Evolutionary conservation across 2,329 filamentous ascomycete species (phyloP).

Genomic region (Colletotrichum acutatum): DNA sequence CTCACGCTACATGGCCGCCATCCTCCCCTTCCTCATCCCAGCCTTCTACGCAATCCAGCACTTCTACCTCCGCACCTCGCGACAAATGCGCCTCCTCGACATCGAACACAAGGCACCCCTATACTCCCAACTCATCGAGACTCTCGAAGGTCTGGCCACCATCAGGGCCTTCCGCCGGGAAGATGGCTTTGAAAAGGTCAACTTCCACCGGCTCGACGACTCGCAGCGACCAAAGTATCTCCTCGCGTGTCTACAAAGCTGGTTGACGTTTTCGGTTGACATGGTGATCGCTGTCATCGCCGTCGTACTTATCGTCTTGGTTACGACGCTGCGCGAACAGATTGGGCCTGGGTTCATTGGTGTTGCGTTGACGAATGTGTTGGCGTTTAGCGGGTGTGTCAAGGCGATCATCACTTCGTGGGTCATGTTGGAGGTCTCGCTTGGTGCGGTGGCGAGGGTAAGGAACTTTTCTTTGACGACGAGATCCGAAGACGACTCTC

Average conservation of each 20-base stretch:
- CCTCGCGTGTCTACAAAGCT: slow-evolving; percentile 61
- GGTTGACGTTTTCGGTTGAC: slow-evolving; percentile 61
- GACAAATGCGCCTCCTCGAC: slow-evolving; percentile 50
- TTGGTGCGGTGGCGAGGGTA: slow-evolving; percentile 32
- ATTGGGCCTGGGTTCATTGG: slow-evolving; percentile 31
- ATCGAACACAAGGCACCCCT: slow-evolving; percentile 49
- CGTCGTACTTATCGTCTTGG: slow-evolving; percentile 54
- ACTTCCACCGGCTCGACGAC: slow-evolving; percentile 54
- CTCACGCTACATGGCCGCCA: slow-evolving; percentile 46
- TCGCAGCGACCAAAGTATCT: slow-evolving; percentile 64
- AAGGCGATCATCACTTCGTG: slow-evolving; percentile 30
- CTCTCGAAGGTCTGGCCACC: slow-evolving; percentile 57
- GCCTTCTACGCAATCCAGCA: slow-evolving; percentile 44
- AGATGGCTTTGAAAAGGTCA: slow-evolving; percentile 49
- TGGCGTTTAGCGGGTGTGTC: slow-evolving; percentile 18
- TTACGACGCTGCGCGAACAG: slow-evolving; percentile 42
- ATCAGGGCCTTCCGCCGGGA: slow-evolving; percentile 63
- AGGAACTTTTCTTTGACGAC: slow-evolving; percentile 19
- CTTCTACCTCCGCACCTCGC: slow-evolving; percentile 50
- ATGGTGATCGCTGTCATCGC: slow-evolving; percentile 57
- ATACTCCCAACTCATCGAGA: slow-evolving; percentile 53
- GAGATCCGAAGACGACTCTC: neutral
- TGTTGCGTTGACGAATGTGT: slow-evolving; percentile 19
- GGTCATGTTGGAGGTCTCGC: slow-evolving; percentile 32
- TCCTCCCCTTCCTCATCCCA: slow-evolving; percentile 42